Conservation (phyloP, 78 protist genomes). For the Speleostelium caveatum region DNA sequence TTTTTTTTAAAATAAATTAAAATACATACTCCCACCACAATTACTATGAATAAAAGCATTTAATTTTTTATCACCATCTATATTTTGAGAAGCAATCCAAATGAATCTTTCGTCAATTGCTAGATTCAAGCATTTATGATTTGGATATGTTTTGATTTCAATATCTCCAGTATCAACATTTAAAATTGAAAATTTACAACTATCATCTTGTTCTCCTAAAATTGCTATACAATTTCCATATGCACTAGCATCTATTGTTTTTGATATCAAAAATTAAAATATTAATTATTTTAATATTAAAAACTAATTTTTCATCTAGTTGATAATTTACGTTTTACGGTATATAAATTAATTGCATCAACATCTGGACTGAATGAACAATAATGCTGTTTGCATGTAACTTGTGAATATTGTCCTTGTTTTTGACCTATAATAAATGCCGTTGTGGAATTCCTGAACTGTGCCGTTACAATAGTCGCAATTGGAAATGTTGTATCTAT, state of each 20-base stretch:
- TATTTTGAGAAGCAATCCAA: conserved; percentile 24
- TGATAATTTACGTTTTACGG: conserved; percentile 9
- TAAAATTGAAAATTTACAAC: neutral
- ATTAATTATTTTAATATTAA: neutral
- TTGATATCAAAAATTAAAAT: neutral
- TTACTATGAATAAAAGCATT: conserved; percentile 25
- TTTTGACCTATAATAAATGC: neutral
- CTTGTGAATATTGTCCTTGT: neutral
- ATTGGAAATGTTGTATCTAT: neutral
- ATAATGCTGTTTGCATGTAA: neutral
- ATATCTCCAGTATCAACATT: neutral
- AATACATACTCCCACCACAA: conserved; percentile 30
- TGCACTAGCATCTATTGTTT: conserved; percentile 11
- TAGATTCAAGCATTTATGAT: neutral
- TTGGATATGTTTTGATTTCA: neutral
- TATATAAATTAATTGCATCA: neutral
- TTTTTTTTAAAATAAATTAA: neutral
- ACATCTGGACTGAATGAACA: neutral
- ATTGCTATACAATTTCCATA: conserved; percentile 30
- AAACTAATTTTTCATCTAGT: neutral
- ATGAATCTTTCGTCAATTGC: conserved; percentile 59
- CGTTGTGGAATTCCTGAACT: neutral
- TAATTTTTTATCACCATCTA: no score
- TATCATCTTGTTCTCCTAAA: neutral
- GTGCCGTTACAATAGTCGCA: neutral